Evolutionary conservation across 2,329 filamentous ascomycete species (phyloP).

Genomic region (Colletotrichum incanum): DNA sequence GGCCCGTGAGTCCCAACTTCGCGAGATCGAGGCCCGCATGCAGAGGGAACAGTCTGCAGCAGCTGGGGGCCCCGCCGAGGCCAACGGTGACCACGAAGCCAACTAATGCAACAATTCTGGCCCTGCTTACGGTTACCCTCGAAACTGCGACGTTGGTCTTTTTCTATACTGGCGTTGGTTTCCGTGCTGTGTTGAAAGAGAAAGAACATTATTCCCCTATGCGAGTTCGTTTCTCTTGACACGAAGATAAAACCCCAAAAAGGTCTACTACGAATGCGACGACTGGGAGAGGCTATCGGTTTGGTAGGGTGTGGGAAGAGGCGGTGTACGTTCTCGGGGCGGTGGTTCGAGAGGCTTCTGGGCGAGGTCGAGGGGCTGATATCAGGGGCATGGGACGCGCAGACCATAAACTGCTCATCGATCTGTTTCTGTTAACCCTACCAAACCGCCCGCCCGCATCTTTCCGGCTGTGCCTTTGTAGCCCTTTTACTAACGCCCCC

Average conservation of each 20-base stretch:
- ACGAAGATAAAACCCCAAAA: slow-evolving; percentile 51
- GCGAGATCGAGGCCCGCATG: slow-evolving; percentile 99
- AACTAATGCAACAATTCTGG: slow-evolving; percentile 55
- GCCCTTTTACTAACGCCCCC: slow-evolving; percentile 47
- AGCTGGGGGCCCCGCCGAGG: slow-evolving; percentile 58
- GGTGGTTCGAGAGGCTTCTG: slow-evolving; percentile 29
- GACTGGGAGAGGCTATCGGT: slow-evolving; percentile 42
- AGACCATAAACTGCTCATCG: slow-evolving; percentile 25
- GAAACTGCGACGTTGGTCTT: slow-evolving; percentile 61
- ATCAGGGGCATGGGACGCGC: slow-evolving; percentile 14
- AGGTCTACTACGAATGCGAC: slow-evolving; percentile 45
- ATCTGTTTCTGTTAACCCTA: slow-evolving; percentile 40
- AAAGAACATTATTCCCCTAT: slow-evolving; percentile 61
- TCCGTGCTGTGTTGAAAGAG: slow-evolving; percentile 60
- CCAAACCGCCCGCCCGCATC: slow-evolving; percentile 34
- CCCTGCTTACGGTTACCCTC: slow-evolving; percentile 47
- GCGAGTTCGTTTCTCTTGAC: slow-evolving; percentile 55
- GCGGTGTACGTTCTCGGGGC: slow-evolving; percentile 33
- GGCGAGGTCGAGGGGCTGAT: slow-evolving; percentile 14
- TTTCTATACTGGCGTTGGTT: slow-evolving; percentile 66
- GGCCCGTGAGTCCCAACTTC: slow-evolving; percentile 97
- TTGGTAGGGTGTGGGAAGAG: slow-evolving; percentile 40
- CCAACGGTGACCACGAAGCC: slow-evolving; percentile 71
- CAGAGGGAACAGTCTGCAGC: slow-evolving; percentile 82
- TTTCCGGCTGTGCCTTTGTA: slow-evolving; percentile 44